phyloP scores from a whole-genome alignment of 768 basidiomycete genomes.

The Hemileccinum impolitum region DNA sequence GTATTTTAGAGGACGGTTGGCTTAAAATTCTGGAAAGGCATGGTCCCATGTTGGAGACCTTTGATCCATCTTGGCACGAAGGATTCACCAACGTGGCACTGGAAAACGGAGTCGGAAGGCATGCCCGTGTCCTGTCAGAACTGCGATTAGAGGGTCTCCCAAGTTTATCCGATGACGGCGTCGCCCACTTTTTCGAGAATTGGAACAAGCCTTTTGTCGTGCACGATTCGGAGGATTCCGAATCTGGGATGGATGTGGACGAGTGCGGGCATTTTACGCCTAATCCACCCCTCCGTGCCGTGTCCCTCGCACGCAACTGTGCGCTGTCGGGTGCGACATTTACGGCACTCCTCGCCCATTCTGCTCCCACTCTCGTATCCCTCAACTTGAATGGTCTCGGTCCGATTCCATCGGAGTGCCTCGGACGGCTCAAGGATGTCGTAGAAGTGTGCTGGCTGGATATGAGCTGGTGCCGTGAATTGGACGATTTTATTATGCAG shows the following conservation, averaged over 20 bases:
- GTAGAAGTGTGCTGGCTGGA: slow-evolving; percentile 58
- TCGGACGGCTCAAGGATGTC: slow-evolving; percentile 37
- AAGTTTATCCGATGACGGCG: slow-evolving; percentile 66
- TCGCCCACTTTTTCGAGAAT: slow-evolving; percentile 61
- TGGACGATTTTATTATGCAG: slow-evolving; percentile 82
- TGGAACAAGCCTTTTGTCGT: slow-evolving; percentile 37
- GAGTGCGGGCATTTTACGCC: slow-evolving; percentile 10
- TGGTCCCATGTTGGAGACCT: slow-evolving; percentile 51
- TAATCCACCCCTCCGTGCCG: slow-evolving; percentile 44
- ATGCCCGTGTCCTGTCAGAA: slow-evolving; percentile 45
- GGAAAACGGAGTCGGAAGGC: slow-evolving; percentile 51
- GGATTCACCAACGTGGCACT: slow-evolving; percentile 61
- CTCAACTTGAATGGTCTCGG: slow-evolving; percentile 82
- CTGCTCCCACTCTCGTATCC: slow-evolving; percentile 50
- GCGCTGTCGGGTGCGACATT: slow-evolving; percentile 54
- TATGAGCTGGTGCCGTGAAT: slow-evolving; percentile 79
- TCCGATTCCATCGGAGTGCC: slow-evolving; percentile 46
- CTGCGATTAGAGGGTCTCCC: slow-evolving; percentile 56
- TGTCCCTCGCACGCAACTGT: slow-evolving; percentile 67
- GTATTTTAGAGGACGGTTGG: slow-evolving; percentile 54
- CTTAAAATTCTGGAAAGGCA: slow-evolving; percentile 51
- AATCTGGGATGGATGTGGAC: slow-evolving; percentile 22
- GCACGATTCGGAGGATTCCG: slow-evolving; percentile 8
- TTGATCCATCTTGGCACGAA: slow-evolving; percentile 72
- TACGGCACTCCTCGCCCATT: slow-evolving; percentile 61